phyloP scores from a whole-genome alignment of 495 filamentous ascomycete species.

The Hyaloscypha hepaticicola region DNA sequence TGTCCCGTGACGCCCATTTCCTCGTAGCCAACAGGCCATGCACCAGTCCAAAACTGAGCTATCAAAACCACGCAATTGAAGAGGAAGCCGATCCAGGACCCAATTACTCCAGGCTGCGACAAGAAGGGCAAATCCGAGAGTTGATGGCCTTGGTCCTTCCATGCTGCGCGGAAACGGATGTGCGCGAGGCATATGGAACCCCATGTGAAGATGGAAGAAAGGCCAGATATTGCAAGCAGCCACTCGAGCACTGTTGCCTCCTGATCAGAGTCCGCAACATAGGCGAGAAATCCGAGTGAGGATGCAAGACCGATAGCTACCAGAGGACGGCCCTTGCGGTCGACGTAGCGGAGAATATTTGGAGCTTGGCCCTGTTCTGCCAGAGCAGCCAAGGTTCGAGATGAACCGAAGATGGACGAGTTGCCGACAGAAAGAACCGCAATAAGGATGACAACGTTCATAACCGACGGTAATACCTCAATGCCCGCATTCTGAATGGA shows the following conservation, averaged over 20 bases:
- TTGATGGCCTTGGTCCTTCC: conserved; percentile 66
- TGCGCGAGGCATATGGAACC: conserved; percentile 83
- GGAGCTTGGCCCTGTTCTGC: conserved; percentile 86
- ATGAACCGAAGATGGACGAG: conserved; percentile 82
- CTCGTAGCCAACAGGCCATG: conserved; percentile 68
- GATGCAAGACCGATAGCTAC: conserved; percentile 69
- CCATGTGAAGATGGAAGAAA: conserved; percentile 93
- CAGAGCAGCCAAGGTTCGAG: conserved; percentile 80
- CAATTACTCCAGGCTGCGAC: conserved; percentile 75
- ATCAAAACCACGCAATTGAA: conserved; percentile 82
- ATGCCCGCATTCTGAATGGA: conserved; percentile 82
- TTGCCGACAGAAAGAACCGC: conserved; percentile 87
- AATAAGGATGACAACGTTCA: conserved; percentile 89
- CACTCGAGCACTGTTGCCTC: conserved; percentile 71
- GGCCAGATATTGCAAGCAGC: conserved; percentile 86
- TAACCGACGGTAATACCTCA: conserved; percentile 69
- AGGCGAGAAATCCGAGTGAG: conserved; percentile 71
- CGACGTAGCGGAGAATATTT: conserved; percentile 72
- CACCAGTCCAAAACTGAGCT: conserved; percentile 92
- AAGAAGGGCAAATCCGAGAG: conserved; percentile 77
- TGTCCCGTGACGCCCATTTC: conserved; percentile 41
- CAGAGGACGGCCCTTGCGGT: conserved; percentile 79
- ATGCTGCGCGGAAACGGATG: conserved; percentile 84
- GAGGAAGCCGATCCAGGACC: conserved; percentile 79
- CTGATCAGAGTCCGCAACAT: conserved; percentile 66